Conservation (phyloP, 2,329 filamentous ascomycete genomes). For the Furcasterigmium furcatum region DNA sequence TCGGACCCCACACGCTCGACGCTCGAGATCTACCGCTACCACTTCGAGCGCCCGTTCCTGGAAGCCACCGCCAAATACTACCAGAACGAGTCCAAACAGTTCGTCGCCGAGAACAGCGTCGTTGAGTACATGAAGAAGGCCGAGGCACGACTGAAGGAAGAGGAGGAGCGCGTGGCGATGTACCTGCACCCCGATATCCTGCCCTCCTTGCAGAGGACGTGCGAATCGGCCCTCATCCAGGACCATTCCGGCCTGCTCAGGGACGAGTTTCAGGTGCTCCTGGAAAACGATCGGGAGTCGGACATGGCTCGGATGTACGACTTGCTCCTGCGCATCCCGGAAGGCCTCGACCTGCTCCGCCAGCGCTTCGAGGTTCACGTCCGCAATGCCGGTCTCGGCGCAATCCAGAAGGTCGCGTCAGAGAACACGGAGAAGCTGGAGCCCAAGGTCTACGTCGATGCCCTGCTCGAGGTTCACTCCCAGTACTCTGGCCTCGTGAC, state of each 20-base stretch:
- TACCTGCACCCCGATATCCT: constrained; percentile 92
- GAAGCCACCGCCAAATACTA: constrained; percentile 83
- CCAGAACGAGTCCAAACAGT: constrained; percentile 85
- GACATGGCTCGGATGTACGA: constrained; percentile 97
- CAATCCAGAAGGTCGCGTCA: constrained; percentile 85
- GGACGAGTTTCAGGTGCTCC: constrained; percentile 91
- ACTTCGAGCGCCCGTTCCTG: constrained; percentile 93
- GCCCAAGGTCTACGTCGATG: constrained; percentile 95
- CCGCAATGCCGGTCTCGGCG: constrained; percentile 79
- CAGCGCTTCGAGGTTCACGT: constrained; percentile 90
- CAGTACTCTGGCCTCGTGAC: constrained; percentile 91
- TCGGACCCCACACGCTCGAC: constrained; percentile 91
- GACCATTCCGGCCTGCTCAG: constrained; percentile 83
- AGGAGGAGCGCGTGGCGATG: constrained; percentile 88
- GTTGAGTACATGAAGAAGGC: constrained; percentile 99
- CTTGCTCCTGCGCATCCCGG: constrained; percentile 81
- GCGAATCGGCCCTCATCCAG: constrained; percentile 84
- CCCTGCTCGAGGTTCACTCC: constrained; percentile 88
- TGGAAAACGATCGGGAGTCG: constrained; percentile 92
- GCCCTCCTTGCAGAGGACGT: constrained; percentile 77
- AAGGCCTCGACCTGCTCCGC: constrained; percentile 85
- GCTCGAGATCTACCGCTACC: constrained; percentile 87
- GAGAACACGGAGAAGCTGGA: constrained; percentile 86
- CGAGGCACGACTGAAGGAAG: constrained; percentile 81
- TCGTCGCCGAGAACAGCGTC: constrained; percentile 93